phyloP scores from a whole-genome alignment of 2,329 filamentous ascomycete species.

The Fusarium floridanum region DNA sequence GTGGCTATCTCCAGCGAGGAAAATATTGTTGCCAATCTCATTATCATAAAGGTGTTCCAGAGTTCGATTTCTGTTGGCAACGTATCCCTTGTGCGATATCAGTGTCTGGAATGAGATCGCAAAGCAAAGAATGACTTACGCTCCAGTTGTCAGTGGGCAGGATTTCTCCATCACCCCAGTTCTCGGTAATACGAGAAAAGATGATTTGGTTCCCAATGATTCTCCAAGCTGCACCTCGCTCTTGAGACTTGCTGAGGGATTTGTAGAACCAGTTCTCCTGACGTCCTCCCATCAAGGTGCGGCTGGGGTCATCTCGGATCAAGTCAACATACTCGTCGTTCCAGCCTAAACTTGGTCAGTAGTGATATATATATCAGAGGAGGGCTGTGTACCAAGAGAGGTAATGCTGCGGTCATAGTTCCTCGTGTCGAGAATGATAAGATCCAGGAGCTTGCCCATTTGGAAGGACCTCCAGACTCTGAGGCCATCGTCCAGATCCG shows the following conservation, averaged over 20 bases:
- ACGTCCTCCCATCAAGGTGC: slow-evolving; percentile 77
- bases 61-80: slow-evolving; percentile 78
- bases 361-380: too few species aligned
- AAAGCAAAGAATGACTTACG: background rate
- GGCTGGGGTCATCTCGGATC: slow-evolving; percentile 75
- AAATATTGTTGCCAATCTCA: slow-evolving; percentile 78
- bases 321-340: slow-evolving; percentile 39
- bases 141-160: slow-evolving; percentile 49
- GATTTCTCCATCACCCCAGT: slow-evolving; percentile 48
- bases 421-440: slow-evolving; percentile 77
- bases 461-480: slow-evolving; percentile 77
- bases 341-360: background rate
- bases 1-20: slow-evolving; percentile 79
- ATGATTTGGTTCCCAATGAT: slow-evolving; percentile 79
- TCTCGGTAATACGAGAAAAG: slow-evolving; percentile 66
- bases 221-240: slow-evolving; percentile 77
- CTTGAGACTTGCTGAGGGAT: slow-evolving; percentile 66
- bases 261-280: slow-evolving; percentile 83
- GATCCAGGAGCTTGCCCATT: slow-evolving; percentile 74
- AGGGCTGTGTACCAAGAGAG: too few species aligned
- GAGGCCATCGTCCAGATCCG: slow-evolving; percentile 72
- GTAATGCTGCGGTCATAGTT: slow-evolving; percentile 78
- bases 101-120: background rate
- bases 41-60: slow-evolving; percentile 75
- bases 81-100: slow-evolving; percentile 63